phyloP scores from a whole-genome alignment of 257 asterid genomes.

The Solanum clarkiae region DNA sequence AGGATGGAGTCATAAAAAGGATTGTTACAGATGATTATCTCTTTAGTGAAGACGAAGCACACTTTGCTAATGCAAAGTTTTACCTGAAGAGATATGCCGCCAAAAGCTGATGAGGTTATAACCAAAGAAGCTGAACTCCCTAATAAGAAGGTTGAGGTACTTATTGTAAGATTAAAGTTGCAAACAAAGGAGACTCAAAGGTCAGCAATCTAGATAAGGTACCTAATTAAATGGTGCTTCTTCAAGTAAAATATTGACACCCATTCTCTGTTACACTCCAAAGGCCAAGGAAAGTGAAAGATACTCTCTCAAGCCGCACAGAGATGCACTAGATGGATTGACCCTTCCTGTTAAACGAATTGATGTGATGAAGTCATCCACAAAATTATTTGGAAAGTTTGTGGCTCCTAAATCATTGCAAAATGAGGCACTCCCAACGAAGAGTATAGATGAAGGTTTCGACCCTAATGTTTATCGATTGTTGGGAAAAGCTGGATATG shows the following conservation, averaged over 20 bases:
- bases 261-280: not conserved
- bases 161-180: rapidly evolving
- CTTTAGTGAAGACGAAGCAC: not conserved
- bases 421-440: not conserved
- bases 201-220: not conserved
- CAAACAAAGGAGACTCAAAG: not conserved
- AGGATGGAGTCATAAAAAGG: too few species aligned
- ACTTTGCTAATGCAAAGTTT: not conserved
- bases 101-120: not conserved
- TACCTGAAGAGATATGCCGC: not conserved
- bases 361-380: not conserved
- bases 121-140: not conserved
- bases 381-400: not conserved
- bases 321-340: not conserved
- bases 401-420: not conserved
- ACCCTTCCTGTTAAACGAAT: not conserved
- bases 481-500: not conserved
- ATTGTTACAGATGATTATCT: not conserved
- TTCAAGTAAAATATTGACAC: not conserved
- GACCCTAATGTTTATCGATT: not conserved
- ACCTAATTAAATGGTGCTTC: not conserved
- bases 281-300: not conserved
- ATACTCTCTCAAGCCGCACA: not conserved
- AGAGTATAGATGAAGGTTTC: not conserved
- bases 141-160: not conserved